These are phyloP conservation scores for Trypanosomatidae sp. DNA, from an alignment of 208 protist species.

Conservation along the genomic window DNA sequence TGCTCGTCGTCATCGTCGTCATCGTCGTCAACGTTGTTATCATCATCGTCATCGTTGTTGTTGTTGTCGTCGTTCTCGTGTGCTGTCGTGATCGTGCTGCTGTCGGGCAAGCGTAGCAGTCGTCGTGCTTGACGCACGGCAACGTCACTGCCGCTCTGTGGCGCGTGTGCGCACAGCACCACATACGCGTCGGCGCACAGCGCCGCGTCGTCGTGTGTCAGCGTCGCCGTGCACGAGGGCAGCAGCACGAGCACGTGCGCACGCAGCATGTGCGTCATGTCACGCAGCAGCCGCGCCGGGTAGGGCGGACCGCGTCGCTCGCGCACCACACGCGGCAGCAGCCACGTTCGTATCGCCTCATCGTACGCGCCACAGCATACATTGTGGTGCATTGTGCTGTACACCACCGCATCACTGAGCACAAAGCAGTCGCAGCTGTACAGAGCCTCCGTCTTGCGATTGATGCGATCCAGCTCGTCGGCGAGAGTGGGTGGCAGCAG, in stretches of 20 bases:
- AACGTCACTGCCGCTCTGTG: no score
- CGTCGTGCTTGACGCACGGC: no score
- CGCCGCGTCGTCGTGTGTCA: no score
- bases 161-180: no score
- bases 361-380: conserved; percentile 24
- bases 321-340: conserved; percentile 9
- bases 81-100: no score
- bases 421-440: conserved; percentile 42
- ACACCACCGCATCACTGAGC: conserved; percentile 49
- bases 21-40: conserved; percentile 8
- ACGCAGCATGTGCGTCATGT: neutral
- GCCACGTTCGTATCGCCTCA: conserved; percentile 13
- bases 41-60: neutral
- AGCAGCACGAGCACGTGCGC: no score
- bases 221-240: no score
- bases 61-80: conserved; percentile 1
- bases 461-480: conserved; percentile 30
- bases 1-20: neutral
- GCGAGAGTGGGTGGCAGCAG: conserved; percentile 17
- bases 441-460: conserved; percentile 25
- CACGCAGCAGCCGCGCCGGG: conserved; percentile 5
- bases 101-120: no score
- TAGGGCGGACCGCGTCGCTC: conserved; percentile 19
- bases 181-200: no score
- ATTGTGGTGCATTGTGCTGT: conserved; percentile 27